Base-by-base conservation (phyloP, 1,284 basidiomycete species). In the Coniferiporia weirii region DNA sequence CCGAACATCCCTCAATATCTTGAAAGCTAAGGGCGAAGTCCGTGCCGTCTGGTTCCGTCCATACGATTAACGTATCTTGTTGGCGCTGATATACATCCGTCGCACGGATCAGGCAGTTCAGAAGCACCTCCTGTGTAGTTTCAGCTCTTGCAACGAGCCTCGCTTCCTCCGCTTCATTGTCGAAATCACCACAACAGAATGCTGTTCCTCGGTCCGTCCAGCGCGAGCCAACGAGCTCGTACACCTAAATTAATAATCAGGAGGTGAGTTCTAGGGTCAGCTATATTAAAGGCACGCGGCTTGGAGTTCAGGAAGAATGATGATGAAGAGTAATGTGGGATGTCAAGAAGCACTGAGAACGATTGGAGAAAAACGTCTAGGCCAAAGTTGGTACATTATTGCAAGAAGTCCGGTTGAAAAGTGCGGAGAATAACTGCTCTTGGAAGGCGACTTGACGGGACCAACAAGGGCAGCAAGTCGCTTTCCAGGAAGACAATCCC, bases 1-100 rank as follows among this genome's bases (percentile, higher is more conserved):
- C 96, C 50, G 88, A 81, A 68, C 96, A 99, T 36, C 96, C 97
- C 63, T 96, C 92, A 0, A 93, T 84, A 68, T 98, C 96, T 70
- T 98, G 96, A 68, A 99, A 99, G 65, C 94, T 97, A 53, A 99
- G 79, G 2, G 97, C 97, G 72, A 97, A 95, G 73, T 99, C 96
- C 22, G 89, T 85, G 22, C 94, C 93, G 64, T 94, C 89, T 0
- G 91, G 92, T 71, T 98, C 96, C 1, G 96, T 99, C 96, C 96
- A 99, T 12, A 99, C 96, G 64, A 99, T 98, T 49, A 99, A 81
- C 1, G 97, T 99, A 65, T 98, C 93, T 79, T 96, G 94, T 70
- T 97, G 95, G 55, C 91, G 80, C 67, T 93, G 90, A 71, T 97
- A 97, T 44, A 93, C 90, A 67, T 96, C 94, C 66, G 83, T 89